A percentile compares a stretch with the other conserved stretches of the same genome.
Conservation (phyloP, 768 basidiomycete genomes). For the Tulasnella sp. region DNA sequence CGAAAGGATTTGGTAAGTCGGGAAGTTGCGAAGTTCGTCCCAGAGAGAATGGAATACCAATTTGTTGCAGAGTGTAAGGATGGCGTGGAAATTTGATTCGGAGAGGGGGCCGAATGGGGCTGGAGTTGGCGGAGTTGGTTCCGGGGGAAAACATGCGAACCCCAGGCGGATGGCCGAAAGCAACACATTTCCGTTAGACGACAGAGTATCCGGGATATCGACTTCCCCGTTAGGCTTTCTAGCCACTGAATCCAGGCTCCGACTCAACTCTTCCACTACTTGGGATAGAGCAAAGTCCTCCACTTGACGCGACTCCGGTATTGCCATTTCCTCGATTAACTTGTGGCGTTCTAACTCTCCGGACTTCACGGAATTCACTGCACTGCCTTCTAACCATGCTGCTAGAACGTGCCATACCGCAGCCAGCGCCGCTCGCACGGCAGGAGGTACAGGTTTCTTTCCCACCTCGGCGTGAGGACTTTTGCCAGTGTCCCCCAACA, state of each 20-base stretch:
- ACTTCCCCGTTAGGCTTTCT: background rate
- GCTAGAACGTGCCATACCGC: slow-evolving; percentile 51
- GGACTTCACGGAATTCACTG: slow-evolving; percentile 61
- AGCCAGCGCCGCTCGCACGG: slow-evolving; percentile 33
- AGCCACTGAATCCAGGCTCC: background rate
- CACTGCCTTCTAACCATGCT: slow-evolving; percentile 73
- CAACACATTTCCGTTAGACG: background rate
- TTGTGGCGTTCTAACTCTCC: slow-evolving; percentile 59
- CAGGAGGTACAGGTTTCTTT: slow-evolving; percentile 29
- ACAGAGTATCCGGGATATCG: background rate
- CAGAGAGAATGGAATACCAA: background rate
- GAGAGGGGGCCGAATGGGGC: slow-evolving; percentile 8
- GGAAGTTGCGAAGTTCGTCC: background rate
- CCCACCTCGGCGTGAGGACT: slow-evolving; percentile 31
- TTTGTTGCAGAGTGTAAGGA: slow-evolving; percentile 8
- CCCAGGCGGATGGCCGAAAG: slow-evolving; percentile 10
- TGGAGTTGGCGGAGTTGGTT: background rate
- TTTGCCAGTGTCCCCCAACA: slow-evolving; percentile 10
- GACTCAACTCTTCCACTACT: background rate
- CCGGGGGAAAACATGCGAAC: background rate
- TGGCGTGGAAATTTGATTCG: background rate
- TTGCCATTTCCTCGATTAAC: slow-evolving; percentile 24
- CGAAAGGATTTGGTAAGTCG: slow-evolving; percentile 31
- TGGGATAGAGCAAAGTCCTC: background rate
- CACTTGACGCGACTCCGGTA: background rate